Base-by-base conservation (phyloP, 1,139 yeast genomes). In the Yamadazyma membranifaciens region DNA sequence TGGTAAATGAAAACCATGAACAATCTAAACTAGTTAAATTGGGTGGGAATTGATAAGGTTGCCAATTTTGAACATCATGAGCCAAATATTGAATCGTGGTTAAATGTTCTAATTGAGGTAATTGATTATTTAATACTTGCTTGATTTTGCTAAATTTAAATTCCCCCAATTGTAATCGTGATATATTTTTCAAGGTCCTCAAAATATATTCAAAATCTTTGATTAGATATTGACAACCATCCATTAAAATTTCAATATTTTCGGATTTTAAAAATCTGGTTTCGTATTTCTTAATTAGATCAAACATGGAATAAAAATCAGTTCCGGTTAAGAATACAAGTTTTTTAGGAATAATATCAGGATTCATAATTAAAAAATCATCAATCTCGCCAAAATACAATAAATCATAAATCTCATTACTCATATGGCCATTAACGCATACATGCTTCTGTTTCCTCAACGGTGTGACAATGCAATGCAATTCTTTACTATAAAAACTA, bases 401-500 rank as follows among this genome's bases (percentile, higher is more conserved):
- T 28, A 67, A 55, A 37, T 62, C 65, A 22, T 60, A 52, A 13
- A 63, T 50, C 4, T 48, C 53, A 16, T 53, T 50, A 29, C 27
- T 41, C 44, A 14, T 38, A 26, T 10, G 57, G 46, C 34, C 49
- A 32, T 12, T 49, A 14, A 39, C 60, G 56, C 44, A 51, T 45
- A 46, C 63, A 62, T 24, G 67, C 20, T 34, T 37, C 27, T 47
- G 67, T 16, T 63, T 41, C 15, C 54, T 48, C 1, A 64, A 55
- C 1, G 72, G 72, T 10, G 66, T 55, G 10, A 67, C 52, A 3
- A 65, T 52, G 33, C 68, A 60, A 38, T 67, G 73, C 7, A 68
- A 30, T 33, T 67, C 73, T 32, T 55, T 55, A 31, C 52, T 39
- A 44, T 55, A 69, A 46, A 54, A 64, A 24, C 54, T 56, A 3